Evolutionary conservation across 257 asterid species (phyloP).

Genomic region (Haberlea rhodopensis): DNA sequence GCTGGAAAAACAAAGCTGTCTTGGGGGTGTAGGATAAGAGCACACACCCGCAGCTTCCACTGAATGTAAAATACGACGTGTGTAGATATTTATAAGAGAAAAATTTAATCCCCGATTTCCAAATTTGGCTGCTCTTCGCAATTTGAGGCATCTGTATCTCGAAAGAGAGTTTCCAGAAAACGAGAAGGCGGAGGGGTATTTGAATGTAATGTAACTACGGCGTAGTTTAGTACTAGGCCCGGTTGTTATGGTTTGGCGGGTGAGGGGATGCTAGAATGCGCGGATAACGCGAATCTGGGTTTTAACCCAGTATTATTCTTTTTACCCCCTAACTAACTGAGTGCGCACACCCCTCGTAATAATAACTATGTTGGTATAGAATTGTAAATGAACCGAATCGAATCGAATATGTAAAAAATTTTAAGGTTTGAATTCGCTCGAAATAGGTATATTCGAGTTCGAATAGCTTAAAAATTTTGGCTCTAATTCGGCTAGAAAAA

Average conservation of each 20-base stretch:
- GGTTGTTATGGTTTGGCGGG: neutral
- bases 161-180: conserved; percentile 1
- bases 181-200: neutral
- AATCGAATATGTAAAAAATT: too few species aligned
- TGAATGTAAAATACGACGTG: neutral
- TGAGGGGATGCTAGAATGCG: neutral
- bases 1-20: neutral
- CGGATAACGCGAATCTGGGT: too few species aligned
- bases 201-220: neutral
- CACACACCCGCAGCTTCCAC: neutral
- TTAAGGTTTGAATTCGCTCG: too few species aligned
- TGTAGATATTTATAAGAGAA: neutral
- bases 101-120: neutral
- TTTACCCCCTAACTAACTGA: too few species aligned
- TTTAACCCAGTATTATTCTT: too few species aligned
- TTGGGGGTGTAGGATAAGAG: neutral
- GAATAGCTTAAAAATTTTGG: too few species aligned
- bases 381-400: too few species aligned
- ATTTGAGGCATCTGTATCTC: neutral
- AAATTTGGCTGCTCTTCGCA: neutral
- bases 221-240: neutral
- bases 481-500: too few species aligned
- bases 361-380: too few species aligned
- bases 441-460: too few species aligned
- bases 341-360: too few species aligned